Conservation (phyloP, 768 basidiomycete species). For the Phaeotremella skinneri region DNA sequence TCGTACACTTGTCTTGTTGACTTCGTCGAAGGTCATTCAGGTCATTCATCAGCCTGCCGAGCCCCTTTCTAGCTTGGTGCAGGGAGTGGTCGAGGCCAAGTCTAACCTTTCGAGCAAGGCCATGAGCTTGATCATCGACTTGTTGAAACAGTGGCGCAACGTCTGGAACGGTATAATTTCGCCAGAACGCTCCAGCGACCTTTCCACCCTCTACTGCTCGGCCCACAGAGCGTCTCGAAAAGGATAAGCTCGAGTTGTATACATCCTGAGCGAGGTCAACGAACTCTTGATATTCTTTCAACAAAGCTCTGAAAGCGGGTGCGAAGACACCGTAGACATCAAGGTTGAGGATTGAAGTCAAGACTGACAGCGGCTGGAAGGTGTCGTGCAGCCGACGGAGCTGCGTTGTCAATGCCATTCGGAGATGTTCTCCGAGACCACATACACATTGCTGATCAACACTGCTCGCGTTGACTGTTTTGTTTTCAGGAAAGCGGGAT, state of each 20-base stretch:
- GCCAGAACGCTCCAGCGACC: background rate
- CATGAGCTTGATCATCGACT: conserved; percentile 11
- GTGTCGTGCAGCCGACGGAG: background rate
- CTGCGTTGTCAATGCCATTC: background rate
- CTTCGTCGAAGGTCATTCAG: background rate
- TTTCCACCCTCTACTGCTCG: background rate
- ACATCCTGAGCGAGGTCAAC: background rate
- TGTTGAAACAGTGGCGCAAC: conserved; percentile 12
- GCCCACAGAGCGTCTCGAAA: conserved; percentile 7
- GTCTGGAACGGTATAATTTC: conserved; percentile 6
- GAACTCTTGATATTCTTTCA: background rate
- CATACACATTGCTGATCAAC: background rate
- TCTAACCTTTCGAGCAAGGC: conserved; percentile 13
- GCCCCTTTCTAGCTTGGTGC: conserved; percentile 15
- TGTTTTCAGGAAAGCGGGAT: background rate
- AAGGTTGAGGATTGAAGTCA: background rate
- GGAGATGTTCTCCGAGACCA: background rate
- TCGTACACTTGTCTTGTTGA: background rate
- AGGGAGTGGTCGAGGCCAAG: conserved; percentile 11
- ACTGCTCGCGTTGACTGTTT: background rate
- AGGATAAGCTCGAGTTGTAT: conserved; percentile 12
- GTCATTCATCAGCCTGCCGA: conserved; percentile 13
- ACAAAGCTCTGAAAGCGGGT: background rate
- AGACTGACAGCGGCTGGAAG: background rate
- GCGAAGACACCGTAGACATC: background rate